Evolutionary conservation across 495 filamentous ascomycete genomes (phyloP).

Genomic region (Zalerion maritima): DNA sequence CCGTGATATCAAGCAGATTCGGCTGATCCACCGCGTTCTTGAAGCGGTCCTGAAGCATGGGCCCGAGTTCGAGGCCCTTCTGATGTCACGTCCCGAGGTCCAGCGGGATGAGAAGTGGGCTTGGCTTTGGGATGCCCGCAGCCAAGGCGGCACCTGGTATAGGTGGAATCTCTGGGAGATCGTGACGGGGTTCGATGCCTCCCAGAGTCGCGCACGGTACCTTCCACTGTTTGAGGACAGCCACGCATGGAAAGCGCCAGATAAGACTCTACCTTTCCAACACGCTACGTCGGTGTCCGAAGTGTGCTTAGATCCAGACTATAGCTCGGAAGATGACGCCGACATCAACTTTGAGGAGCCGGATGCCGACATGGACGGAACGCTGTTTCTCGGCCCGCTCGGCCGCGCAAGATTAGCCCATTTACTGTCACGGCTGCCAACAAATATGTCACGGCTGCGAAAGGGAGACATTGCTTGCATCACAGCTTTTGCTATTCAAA

Average conservation of each 20-base stretch:
- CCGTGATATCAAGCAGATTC: constrained; percentile 61
- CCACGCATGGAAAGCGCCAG: constrained; percentile 56
- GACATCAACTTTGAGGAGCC: constrained; percentile 62
- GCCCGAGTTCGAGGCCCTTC: constrained; percentile 78
- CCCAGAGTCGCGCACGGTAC: constrained; percentile 25
- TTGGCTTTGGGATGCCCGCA: constrained; percentile 84
- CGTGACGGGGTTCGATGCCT: constrained; percentile 40
- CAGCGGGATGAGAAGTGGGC: constrained; percentile 79
- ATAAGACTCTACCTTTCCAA: constrained; percentile 52
- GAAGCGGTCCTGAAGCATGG: constrained; percentile 66
- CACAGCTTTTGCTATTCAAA: constrained; percentile 78
- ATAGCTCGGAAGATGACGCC: constrained; percentile 78
- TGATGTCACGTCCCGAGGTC: constrained; percentile 73
- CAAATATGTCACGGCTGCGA: constrained; percentile 54
- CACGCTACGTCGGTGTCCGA: constrained; percentile 59
- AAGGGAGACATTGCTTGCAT: constrained; percentile 79
- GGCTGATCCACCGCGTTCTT: constrained; percentile 76
- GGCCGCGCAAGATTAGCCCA: constrained; percentile 72
- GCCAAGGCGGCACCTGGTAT: constrained; percentile 69
- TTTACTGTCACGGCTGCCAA: constrained; percentile 67
- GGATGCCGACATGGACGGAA: constrained; percentile 37
- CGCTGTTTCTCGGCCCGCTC: constrained; percentile 67
- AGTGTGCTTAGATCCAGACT: constrained; percentile 70
- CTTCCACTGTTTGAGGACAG: constrained; percentile 54
- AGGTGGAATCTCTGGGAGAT: constrained; percentile 83